phyloP scores from a whole-genome alignment of 257 asterid genomes.

The Scutellaria barbata region DNA sequence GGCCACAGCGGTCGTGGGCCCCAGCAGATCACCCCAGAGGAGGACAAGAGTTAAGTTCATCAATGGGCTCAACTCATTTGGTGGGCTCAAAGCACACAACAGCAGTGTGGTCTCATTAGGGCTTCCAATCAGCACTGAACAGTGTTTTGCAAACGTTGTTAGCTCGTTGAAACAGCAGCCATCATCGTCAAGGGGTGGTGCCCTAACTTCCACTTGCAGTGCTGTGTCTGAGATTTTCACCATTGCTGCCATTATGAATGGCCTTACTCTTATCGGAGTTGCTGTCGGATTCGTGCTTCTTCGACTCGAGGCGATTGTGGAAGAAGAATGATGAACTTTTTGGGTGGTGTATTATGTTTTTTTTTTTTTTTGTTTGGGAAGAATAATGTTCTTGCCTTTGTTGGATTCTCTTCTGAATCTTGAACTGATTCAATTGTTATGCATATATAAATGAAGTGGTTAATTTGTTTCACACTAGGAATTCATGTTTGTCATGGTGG shows the following conservation, averaged over 20 bases:
- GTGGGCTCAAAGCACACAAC: slow-evolving; percentile 88
- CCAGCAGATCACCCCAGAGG: slow-evolving; percentile 44
- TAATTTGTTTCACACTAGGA: background rate
- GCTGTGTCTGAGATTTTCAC: slow-evolving; percentile 71
- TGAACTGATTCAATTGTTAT: slow-evolving; percentile 45
- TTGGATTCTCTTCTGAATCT: slow-evolving; percentile 38
- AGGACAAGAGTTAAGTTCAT: slow-evolving; percentile 56
- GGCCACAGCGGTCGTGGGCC: slow-evolving; percentile 47
- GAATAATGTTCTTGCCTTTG: slow-evolving; percentile 17
- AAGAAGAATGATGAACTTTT: slow-evolving; percentile 61
- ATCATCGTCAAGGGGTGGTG: slow-evolving; percentile 44
- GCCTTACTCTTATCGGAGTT: slow-evolving; percentile 74
- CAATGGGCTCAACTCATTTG: slow-evolving; percentile 72
- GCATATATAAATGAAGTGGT: slow-evolving; percentile 35
- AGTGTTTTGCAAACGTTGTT: slow-evolving; percentile 67
- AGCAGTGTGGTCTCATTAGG: slow-evolving; percentile 57
- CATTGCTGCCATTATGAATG: slow-evolving; percentile 72
- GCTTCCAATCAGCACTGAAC: slow-evolving; percentile 63
- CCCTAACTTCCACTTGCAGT: slow-evolving; percentile 66
- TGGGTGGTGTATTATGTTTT: slow-evolving; percentile 27
- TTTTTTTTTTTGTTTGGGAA: slow-evolving; percentile 39
- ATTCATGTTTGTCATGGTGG: background rate
- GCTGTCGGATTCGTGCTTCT: slow-evolving; percentile 91
- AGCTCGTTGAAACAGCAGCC: slow-evolving; percentile 50
- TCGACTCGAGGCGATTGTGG: slow-evolving; percentile 70